Evolutionary conservation across 2,329 filamentous ascomycete genomes (phyloP), one percentile per base, ranked within the genome.

Genomic region (Trichoderma sp.): DNA sequence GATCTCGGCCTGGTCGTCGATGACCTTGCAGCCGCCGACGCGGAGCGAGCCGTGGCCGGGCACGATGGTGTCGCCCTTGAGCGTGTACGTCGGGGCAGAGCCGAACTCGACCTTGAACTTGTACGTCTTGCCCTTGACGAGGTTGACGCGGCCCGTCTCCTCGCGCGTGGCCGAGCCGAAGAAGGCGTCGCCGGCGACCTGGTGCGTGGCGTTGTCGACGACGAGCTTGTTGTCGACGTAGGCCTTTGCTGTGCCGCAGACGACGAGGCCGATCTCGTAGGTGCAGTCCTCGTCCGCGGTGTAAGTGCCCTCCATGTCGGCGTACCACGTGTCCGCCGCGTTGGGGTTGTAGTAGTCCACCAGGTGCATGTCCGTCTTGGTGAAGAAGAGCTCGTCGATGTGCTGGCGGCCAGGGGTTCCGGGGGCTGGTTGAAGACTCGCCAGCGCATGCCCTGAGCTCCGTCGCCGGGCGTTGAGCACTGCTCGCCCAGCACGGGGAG

Each of bases 221-320:
- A 93, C 85, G 3, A 92, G 83, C 75, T 91, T 84, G 76, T 85
- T 91, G 77, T 93, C 89, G 74, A 93, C 87, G 78, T 88, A 91
- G 12, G 93, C 85, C 78, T 89, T 90, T n/a, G 91, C 91, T 1
- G 90, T 91, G 31, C 92, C 92, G 60, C 88, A 89, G 8, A 93
- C 91, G 6, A 90, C 89, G 31, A 93, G 85, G n/a, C 91, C 89
- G 74, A 94, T 89, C 79, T 93, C 91, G 81, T 91, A 93, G 1
- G 87, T 84, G 56, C 87, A 87, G 77, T 90, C 89, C 77, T 91
- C 88, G 4, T 92, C 89, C 1, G 91, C 88, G 1, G 89, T 88
- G 67, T 92, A 87, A 5, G 85, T 87, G 27, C 90, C 90, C 78
- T 93, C 91, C 78, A 92, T 86, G 68, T 91, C 89, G 35, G 89